Base-by-base conservation (phyloP, 139 green algal species). In the Chlorella sp. region DNA sequence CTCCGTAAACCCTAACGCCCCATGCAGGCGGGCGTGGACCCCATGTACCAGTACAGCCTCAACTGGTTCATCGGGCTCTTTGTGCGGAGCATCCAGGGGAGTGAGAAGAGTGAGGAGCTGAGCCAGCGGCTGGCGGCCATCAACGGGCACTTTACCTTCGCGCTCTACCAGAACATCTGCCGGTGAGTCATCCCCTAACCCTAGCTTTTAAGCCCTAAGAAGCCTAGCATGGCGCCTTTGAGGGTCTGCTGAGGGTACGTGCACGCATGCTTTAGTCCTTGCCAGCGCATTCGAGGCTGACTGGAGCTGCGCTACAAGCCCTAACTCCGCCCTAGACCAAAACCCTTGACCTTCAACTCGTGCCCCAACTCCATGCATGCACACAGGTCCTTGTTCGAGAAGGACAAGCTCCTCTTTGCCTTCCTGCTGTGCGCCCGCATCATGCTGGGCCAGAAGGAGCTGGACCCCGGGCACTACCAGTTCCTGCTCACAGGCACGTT, bases 391-490 rank as follows among this genome's bases (percentile, higher is more conserved):
- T 74, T 93, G 60, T 93, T 92, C 80, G 88, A 93, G 82, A 91
- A 91, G 82, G 88, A 93, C 77, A 92, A 92, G 83, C 85, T 92
- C 70, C 71, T 91, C 64, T 92, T 91, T 72, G 81, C 85, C n/a
- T 92, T 92, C 84, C 73, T 91, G 72, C 82, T 92, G 49, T 77
- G 77, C 36, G 64, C 51, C n/a, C 74, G 86, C 67, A 88, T 94
- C 65, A 69, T 87, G 72, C 67, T 78, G 30, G 75, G 42, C 50
- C 55, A 80, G 30, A 80, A 78, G 5, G 69, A 77, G 35, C 73
- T 96, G 61, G 81, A 88, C 27, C 49, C 49, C 3, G 69, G 79
- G 0, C 81, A 88, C 42, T 91, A 83, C 77, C 76, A 73, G 35
- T 94, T 96, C 83, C 80, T 96, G 50, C 81, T 94, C 71, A 94